Base-by-base conservation (phyloP, 345 rosid species). In the Pistacia integerrima region DNA sequence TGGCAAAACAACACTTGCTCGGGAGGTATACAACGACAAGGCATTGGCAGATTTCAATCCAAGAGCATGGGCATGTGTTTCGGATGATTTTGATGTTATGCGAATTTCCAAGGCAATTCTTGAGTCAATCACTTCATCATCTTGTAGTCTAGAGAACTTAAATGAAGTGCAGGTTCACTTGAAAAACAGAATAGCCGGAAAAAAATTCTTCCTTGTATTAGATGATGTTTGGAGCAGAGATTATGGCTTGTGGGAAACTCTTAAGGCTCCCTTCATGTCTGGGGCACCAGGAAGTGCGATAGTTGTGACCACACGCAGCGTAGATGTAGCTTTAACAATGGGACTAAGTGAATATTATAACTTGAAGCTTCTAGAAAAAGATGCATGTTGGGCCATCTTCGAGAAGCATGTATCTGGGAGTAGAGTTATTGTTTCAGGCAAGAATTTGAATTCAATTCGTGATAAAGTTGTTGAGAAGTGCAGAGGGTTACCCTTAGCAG, bases 381-480 rank as follows among this genome's bases (percentile, higher is more conserved):
- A 63, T 35, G 20, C 30, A 11, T 63, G 67, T 5, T 63, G 67
- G 67, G 30, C 46, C 6, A 7, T 63, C 10, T 63, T 63, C 20
- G 4, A 12, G 67, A 13, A 63, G 20, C 67, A 63, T 33, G 67
- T 44, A 63, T 63, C 30, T 25, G 25, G 25, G 25, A 25, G 25
- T 25, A 25, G 25, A 25, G 25, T 25, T 35, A 14, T 63, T 33
- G 67, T 11, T 13, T 9, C 20, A 33, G 1, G 12, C 1, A 18
- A 5, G 30, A 33, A 63, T 63, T 30, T 16, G 16, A n/a, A 12
- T 1, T 8, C 12, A 2, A 4, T 63, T 35, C 44, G 67, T 33
- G 10, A 63, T 33, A 36, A 75, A 80, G 33, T 80, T 61, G 82
- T 49, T 25, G 64, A 25, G 0, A 60, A 25, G 14, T 60, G 64